These are phyloP conservation scores for Cynanchum wilfordii DNA, from an alignment of 257 asterid genomes.

Conservation along the genomic window DNA sequence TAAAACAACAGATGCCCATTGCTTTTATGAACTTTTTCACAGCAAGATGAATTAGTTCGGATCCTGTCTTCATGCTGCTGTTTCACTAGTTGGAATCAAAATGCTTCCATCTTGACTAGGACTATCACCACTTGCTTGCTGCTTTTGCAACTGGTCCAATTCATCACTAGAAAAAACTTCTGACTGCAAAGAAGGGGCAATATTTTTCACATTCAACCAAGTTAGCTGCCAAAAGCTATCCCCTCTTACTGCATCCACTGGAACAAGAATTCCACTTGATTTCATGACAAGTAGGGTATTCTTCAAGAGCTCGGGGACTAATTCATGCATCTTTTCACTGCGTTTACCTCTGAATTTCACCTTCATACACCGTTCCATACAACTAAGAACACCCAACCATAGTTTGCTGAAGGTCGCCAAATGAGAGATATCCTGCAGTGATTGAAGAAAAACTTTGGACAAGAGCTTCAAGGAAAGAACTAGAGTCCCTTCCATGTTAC, in stretches of 20 bases:
- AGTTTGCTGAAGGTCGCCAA: slow-evolving; percentile 53
- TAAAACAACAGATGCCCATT: background rate
- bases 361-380: slow-evolving; percentile 56
- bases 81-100: slow-evolving; percentile 54
- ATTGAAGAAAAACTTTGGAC: slow-evolving; percentile 60
- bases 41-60: background rate
- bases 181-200: slow-evolving; percentile 59
- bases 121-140: slow-evolving; percentile 30
- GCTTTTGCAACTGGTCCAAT: slow-evolving; percentile 48
- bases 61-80: slow-evolving; percentile 37
- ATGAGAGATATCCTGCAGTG: slow-evolving; percentile 48
- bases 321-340: slow-evolving; percentile 74
- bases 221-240: slow-evolving; percentile 82
- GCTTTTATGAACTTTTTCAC: background rate
- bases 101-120: slow-evolving; percentile 36
- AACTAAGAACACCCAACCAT: slow-evolving; percentile 59
- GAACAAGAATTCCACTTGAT: slow-evolving; percentile 57
- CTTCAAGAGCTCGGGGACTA: slow-evolving; percentile 87
- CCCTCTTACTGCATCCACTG: slow-evolving; percentile 41
- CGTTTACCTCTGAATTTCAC: slow-evolving; percentile 64
- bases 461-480: slow-evolving; percentile 60
- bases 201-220: slow-evolving; percentile 67
- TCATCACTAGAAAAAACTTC: slow-evolving; percentile 70
- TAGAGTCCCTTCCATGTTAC: slow-evolving; percentile 71
- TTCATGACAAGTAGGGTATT: slow-evolving; percentile 78